Conservation (phyloP, 2,329 filamentous ascomycete genomes). For the Cyphellophora attinorum region DNA sequence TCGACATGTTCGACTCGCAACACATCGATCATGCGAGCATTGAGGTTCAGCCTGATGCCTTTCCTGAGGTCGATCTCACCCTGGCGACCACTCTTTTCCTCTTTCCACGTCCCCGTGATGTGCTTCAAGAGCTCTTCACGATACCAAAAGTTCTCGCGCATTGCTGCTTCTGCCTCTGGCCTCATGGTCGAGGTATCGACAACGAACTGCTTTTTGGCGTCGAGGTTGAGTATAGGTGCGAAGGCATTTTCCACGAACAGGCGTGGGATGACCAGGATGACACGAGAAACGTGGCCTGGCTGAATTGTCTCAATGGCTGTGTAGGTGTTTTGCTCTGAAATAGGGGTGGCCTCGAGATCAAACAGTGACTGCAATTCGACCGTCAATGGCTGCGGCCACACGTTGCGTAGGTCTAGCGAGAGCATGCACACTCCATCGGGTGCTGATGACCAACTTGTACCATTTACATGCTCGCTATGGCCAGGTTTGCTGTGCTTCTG, state of each 20-base stretch:
- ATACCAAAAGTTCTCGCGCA: conserved; percentile 84
- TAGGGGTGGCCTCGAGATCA: conserved; percentile 10
- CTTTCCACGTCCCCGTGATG: conserved; percentile 63
- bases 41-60: conserved; percentile 53
- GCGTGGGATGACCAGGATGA: conserved; percentile 66
- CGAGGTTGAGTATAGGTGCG: conserved; percentile 66
- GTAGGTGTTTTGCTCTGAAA: conserved; percentile 11
- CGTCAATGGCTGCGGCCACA: conserved; percentile 72
- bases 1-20: conserved; percentile 73
- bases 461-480: conserved; percentile 32
- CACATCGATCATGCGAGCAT: conserved; percentile 69
- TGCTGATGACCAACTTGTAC: background rate
- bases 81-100: conserved; percentile 18
- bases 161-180: conserved; percentile 67
- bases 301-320: conserved; percentile 39
- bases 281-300: conserved; percentile 56
- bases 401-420: conserved; percentile 75
- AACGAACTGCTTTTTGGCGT: conserved; percentile 83
- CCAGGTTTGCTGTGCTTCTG: conserved; percentile 48
- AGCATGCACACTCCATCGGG: conserved; percentile 58
- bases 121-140: conserved; percentile 67
- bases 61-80: conserved; percentile 65
- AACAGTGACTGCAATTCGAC: conserved; percentile 48
- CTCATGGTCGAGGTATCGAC: conserved; percentile 71
- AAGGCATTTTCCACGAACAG: conserved; percentile 69